Base-by-base conservation (phyloP, 192 early-diverging fungal species). In the Diversispora eburnea region DNA sequence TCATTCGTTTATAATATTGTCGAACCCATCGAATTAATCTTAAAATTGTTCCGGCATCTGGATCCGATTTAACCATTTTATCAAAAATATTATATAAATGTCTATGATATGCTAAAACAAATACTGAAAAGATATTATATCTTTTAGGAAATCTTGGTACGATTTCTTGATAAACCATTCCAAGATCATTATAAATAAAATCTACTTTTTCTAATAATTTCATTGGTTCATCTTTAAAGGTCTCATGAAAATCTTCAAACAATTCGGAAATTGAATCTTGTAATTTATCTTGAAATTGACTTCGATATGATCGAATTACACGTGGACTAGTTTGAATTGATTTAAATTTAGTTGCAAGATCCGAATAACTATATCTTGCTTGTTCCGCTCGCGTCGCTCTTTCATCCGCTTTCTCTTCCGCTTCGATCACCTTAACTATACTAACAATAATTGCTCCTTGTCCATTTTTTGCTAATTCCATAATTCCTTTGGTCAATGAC, bases 101-200 rank as follows among this genome's bases (percentile, higher is more conserved):
- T 59, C 90, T 90, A 80, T 99, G 98, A 78, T 97, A 99, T 84
- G 96, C 96, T 42, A 95, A 82, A 3, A 98, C 93, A 80, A 92
- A 97, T 72, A 94, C 90, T 51, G 93, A 91, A 79, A 98, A 98
- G n/a, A 98, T 93, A 72, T 91, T 93, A 85, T 94, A 98, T 45
- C 89, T 89, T 59, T 90, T 88, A 7, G 98, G 96, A 64, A 98
- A 96, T 6, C 86, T 85, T 15, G 95, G 94, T 33, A 87, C 88
- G 4, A 99, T 81, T 9, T 95, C 91, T 77, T 98, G 94, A 75
- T 88, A 88, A 0, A 97, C 92, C 66, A 96, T 75, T 6, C 91
- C 90, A 52, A 99, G 82, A 78, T 97, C 93, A 74, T 95, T 90
- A 45, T 96, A 89, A 12, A 98, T 89, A 71, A 90, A 88, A 20